Evolutionary conservation across 495 filamentous ascomycete species (phyloP).

Genomic region (Aspergillus haitiensis): DNA sequence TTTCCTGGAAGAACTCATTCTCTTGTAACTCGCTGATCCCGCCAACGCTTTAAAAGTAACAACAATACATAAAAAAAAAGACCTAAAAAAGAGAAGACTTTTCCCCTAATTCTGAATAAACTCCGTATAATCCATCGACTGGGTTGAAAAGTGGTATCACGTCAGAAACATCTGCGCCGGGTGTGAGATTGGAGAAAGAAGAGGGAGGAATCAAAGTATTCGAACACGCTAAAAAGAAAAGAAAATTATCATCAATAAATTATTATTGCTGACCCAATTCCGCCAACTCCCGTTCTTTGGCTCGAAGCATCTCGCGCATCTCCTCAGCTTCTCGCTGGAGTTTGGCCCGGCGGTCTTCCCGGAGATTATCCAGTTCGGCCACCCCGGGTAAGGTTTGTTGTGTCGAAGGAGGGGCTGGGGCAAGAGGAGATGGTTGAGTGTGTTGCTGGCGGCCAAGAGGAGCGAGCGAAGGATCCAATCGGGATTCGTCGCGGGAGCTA

Average conservation of each 20-base stretch:
- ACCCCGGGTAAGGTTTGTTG: conserved; percentile 38
- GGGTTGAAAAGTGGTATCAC: conserved; percentile 28
- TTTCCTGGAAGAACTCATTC: conserved; percentile 11
- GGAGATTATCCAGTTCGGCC: conserved; percentile 53
- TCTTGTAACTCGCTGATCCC: conserved; percentile 23
- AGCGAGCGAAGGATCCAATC: conserved; percentile 49
- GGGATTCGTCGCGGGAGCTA: conserved; percentile 42
- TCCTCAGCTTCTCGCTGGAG: conserved; percentile 72
- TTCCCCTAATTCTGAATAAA: conserved; percentile 19
- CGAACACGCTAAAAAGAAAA: background rate
- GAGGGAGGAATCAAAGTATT: conserved; percentile 1
- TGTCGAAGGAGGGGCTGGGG: conserved; percentile 26
- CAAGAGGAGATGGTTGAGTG: conserved; percentile 26
- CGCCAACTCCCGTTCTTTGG: conserved; percentile 77
- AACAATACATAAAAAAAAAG: conserved; percentile 14
- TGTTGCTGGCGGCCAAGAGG: conserved; percentile 35
- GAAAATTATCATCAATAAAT: background rate
- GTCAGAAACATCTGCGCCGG: conserved; percentile 24
- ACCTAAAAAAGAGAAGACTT: conserved; percentile 5
- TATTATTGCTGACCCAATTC: conserved; percentile 51
- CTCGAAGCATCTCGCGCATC: conserved; percentile 71
- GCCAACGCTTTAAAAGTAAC: conserved; percentile 24
- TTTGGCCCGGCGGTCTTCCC: conserved; percentile 62
- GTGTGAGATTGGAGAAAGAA: conserved; percentile 20
- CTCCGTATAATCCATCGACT: conserved; percentile 19